A percentile compares a stretch with the other conserved stretches of the same genome.
Conservation (phyloP, 768 basidiomycete genomes). For the Leccinellum albellum region DNA sequence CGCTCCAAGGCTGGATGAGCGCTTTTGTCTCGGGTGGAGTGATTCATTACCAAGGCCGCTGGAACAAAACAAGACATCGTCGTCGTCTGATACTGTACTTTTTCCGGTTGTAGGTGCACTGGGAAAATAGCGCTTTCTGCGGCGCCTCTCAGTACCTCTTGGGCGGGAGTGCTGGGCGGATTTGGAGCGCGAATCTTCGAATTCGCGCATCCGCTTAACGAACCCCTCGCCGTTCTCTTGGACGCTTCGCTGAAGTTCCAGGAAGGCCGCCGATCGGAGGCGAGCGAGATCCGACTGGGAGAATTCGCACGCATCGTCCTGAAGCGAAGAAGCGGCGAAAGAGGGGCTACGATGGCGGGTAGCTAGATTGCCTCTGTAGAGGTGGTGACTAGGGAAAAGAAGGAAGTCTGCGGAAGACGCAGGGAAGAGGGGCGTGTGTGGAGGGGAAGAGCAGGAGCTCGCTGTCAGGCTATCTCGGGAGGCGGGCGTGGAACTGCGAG, state of each 20-base stretch:
- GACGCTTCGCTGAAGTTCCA: slow-evolving; percentile 60
- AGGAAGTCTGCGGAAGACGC: slow-evolving; percentile 49
- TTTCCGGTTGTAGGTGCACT: slow-evolving; percentile 18
- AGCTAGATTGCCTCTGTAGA: slow-evolving; percentile 3
- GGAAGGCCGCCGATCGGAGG: slow-evolving; percentile 60
- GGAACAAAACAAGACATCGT: slow-evolving; percentile 54
- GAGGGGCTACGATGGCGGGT: slow-evolving; percentile 20
- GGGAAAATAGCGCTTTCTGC: slow-evolving; percentile 38
- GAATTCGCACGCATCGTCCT: slow-evolving; percentile 21
- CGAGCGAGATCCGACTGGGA: slow-evolving; percentile 36
- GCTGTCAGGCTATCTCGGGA: slow-evolving; percentile 28
- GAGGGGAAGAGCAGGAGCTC: slow-evolving; percentile 25
- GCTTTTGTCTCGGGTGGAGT: slow-evolving; percentile 32
- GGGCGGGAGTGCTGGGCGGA: slow-evolving; percentile 36
- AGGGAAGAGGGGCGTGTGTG: slow-evolving; percentile 39
- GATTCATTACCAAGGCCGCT: slow-evolving; percentile 22
- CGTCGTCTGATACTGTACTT: slow-evolving; percentile 32
- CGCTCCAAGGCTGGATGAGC: slow-evolving; percentile 43
- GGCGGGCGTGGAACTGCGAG: slow-evolving; percentile 29
- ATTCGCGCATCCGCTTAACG: slow-evolving; percentile 70
- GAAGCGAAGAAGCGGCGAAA: slow-evolving; percentile 15
- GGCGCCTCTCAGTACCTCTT: slow-evolving; percentile 40
- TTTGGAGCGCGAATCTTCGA: slow-evolving; percentile 51
- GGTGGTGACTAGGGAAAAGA: slow-evolving; percentile 34
- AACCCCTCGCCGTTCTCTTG: slow-evolving; percentile 64